Evolutionary conservation across 2,329 filamentous ascomycete species (phyloP).

Genomic region (Teratosphaeria viscida): DNA sequence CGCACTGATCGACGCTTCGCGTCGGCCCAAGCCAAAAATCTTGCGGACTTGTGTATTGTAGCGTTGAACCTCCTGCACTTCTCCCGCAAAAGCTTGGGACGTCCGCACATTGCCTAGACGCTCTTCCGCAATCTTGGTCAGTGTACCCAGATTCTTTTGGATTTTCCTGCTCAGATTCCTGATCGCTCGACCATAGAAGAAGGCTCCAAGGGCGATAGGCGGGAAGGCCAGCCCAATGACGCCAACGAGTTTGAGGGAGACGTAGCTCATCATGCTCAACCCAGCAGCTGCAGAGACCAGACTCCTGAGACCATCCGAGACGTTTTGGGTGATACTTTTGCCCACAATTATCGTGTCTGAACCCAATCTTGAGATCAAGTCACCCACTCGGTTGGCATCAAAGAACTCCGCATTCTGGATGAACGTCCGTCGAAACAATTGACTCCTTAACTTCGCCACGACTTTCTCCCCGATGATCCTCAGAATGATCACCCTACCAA

Average conservation of each 20-base stretch:
- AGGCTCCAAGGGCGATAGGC: conserved; percentile 78
- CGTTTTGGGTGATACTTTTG: conserved; percentile 95
- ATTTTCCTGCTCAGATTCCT: conserved; percentile 84
- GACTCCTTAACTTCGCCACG: conserved; percentile 77
- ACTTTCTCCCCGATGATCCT: conserved; percentile 92
- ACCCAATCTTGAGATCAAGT: conserved; percentile 87
- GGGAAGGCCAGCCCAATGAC: conserved; percentile 81
- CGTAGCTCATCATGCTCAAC: conserved; percentile 89
- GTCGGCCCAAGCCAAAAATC: conserved; percentile 81
- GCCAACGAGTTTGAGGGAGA: conserved; percentile 80
- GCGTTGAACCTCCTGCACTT: conserved; percentile 76
- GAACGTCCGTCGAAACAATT: conserved; percentile 83
- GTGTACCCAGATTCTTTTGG: conserved; percentile 80
- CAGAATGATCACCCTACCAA: conserved; percentile 83
- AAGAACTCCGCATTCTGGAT: conserved; percentile 99
- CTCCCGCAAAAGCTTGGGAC: conserved; percentile 89
- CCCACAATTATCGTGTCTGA: conserved; percentile 97
- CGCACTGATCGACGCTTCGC: conserved; percentile 77
- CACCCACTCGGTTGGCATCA: conserved; percentile 91
- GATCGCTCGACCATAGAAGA: conserved; percentile 83
- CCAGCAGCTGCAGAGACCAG: conserved; percentile 84
- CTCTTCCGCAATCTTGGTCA: conserved; percentile 97
- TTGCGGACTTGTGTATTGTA: conserved; percentile 89
- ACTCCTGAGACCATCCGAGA: conserved; percentile 89
- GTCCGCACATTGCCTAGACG: conserved; percentile 94